Evolutionary conservation across 2,329 filamentous ascomycete genomes (phyloP).

Genomic region (Chrysoporthe cubensis): DNA sequence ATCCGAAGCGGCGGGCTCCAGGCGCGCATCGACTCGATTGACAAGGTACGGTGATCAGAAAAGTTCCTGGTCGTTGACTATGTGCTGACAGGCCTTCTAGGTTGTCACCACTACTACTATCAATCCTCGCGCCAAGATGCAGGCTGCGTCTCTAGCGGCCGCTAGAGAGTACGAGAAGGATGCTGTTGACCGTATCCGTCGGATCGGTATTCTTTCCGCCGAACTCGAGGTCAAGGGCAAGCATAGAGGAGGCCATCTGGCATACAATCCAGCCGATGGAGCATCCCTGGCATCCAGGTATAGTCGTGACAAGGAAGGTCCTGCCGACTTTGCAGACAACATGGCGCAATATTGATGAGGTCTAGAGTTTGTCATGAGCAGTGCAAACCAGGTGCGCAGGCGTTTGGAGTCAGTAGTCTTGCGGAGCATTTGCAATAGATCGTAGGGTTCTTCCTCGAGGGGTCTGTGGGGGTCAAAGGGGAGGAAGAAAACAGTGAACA

Average conservation of each 20-base stretch:
- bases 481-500: background rate
- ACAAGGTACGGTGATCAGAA: conserved; percentile 55
- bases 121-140: conserved; percentile 70
- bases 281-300: conserved; percentile 12
- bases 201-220: conserved; percentile 75
- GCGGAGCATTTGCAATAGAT: conserved; percentile 14
- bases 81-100: conserved; percentile 41
- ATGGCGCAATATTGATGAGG: background rate
- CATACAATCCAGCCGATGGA: background rate
- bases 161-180: conserved; percentile 75
- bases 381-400: conserved; percentile 15
- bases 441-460: background rate
- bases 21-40: conserved; percentile 83
- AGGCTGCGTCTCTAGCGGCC: conserved; percentile 68
- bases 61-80: background rate
- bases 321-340: conserved; percentile 11
- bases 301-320: background rate
- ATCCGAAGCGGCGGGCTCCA: conserved; percentile 74
- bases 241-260: conserved; percentile 22
- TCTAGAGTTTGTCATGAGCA: conserved; percentile 11
- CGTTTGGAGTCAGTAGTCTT: conserved; percentile 26
- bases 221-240: conserved; percentile 69
- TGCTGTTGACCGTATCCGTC: conserved; percentile 74
- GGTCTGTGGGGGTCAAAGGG: too few relatives aligned
- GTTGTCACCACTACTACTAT: conserved; percentile 73